These are phyloP conservation scores for Boletus vermiculosoides DNA, from an alignment of 768 basidiomycete genomes.

Conservation along the genomic window DNA sequence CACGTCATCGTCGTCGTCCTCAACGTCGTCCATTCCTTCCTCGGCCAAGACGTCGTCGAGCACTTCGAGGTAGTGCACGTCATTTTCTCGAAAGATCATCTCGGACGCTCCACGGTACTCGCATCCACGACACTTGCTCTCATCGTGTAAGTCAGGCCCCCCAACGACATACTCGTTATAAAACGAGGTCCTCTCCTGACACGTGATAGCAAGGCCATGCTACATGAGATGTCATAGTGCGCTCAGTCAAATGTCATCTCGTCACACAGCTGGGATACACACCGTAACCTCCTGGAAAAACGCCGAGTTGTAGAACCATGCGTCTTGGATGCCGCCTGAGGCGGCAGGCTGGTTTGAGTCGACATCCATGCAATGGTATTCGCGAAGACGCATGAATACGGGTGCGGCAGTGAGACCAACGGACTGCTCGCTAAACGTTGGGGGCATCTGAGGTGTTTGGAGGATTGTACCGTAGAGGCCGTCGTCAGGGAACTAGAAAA, in stretches of 20 bases:
- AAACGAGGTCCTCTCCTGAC: slow-evolving; percentile 22
- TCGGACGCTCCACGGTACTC: slow-evolving; percentile 27
- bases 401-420: slow-evolving; percentile 45
- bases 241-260: slow-evolving; percentile 3
- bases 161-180: slow-evolving; percentile 46
- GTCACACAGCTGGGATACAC: slow-evolving; percentile 10
- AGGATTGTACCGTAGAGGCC: slow-evolving; percentile 19
- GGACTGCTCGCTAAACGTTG: slow-evolving; percentile 34
- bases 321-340: slow-evolving; percentile 40
- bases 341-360: slow-evolving; percentile 33
- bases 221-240: slow-evolving; percentile 2
- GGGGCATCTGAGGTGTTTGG: slow-evolving; percentile 22
- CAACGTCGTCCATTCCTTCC: slow-evolving; percentile 21
- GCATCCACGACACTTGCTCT: slow-evolving; percentile 37
- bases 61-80: slow-evolving; percentile 21
- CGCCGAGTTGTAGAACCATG: slow-evolving; percentile 37
- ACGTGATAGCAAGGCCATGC: slow-evolving; percentile 24
- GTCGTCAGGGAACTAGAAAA: slow-evolving; percentile 22
- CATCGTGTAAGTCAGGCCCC: slow-evolving; percentile 42
- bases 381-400: slow-evolving; percentile 57
- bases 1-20: slow-evolving; percentile 29
- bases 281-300: slow-evolving; percentile 23
- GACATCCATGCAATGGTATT: slow-evolving; percentile 48
- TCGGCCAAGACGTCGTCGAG: slow-evolving; percentile 10
- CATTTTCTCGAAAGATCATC: slow-evolving; percentile 30